phyloP scores from a whole-genome alignment of 2,329 filamentous ascomycete species.

The Dactylellina leptospora region DNA sequence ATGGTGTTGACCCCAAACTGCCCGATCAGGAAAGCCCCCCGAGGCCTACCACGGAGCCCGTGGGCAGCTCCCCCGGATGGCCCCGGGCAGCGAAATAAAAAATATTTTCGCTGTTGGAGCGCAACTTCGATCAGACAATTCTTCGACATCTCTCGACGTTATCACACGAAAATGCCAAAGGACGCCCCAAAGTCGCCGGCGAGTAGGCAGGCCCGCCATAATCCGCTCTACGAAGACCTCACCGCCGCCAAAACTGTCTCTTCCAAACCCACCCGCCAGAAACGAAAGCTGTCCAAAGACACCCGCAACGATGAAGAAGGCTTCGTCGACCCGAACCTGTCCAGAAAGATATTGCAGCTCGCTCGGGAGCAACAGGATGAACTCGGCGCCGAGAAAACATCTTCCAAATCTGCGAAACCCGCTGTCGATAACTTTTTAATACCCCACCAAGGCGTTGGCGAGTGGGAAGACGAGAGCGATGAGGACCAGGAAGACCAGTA shows the following conservation, averaged over 20 bases:
- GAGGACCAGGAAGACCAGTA: conserved; percentile 55
- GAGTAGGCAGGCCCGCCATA: conserved; percentile 73
- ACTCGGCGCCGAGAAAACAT: conserved; percentile 48
- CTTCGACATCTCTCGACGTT: too few species aligned
- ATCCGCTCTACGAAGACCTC: conserved; percentile 89
- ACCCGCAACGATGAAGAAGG: conserved; percentile 69
- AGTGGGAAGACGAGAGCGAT: conserved; percentile 53
- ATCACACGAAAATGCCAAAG: conserved; percentile 51
- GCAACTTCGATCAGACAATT: background rate
- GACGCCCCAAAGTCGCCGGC: conserved; percentile 49
- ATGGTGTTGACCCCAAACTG: conserved; percentile 44
- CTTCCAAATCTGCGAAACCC: conserved; percentile 51
- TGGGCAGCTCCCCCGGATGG: background rate
- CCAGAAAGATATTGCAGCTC: conserved; percentile 85
- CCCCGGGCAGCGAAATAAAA: background rate
- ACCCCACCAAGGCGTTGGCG: conserved; percentile 42
- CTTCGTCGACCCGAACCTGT: conserved; percentile 88
- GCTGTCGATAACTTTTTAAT: conserved; percentile 54
- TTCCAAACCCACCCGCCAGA: conserved; percentile 75
- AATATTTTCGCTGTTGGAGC: too few species aligned
- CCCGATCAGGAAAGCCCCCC: background rate
- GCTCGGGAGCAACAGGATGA: conserved; percentile 71
- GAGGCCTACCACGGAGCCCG: background rate
- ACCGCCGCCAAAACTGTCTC: conserved; percentile 69
- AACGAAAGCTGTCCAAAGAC: conserved; percentile 67